Conservation (phyloP, 345 rosid genomes). For the Corchorus olitorius region DNA sequence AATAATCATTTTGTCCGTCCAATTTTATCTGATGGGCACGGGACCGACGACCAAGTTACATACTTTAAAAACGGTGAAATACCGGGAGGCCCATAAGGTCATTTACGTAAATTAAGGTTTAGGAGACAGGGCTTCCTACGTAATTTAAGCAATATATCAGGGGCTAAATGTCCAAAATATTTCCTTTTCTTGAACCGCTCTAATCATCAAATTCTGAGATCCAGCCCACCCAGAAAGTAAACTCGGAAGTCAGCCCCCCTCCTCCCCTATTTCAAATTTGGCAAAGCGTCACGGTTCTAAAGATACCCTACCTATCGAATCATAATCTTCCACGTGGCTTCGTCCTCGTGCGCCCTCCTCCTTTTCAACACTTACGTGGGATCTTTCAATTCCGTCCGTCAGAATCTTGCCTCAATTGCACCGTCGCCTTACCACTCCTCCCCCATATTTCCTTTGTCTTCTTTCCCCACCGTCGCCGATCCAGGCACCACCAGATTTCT, state of each 20-base stretch:
- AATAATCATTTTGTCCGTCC: not conserved
- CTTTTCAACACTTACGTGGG: constrained; percentile 24
- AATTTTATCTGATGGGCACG: not conserved
- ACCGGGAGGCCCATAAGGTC: not conserved
- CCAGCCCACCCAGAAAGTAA: not conserved
- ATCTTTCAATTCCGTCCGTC: constrained; percentile 24
- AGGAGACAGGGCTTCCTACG: not conserved
- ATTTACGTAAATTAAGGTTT: not conserved
- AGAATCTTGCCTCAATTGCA: constrained; percentile 24
- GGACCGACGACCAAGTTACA: not conserved
- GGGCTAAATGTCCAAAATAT: not conserved
- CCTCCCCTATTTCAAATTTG: not conserved
- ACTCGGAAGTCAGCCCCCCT: not conserved
- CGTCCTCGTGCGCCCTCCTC: no score
- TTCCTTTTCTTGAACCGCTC: not conserved
- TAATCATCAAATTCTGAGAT: not conserved
- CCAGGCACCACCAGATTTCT: constrained; percentile 4
- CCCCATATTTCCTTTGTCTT: constrained; percentile 26
- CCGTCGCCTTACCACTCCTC: constrained; percentile 11
- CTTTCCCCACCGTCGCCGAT: constrained; percentile 16
- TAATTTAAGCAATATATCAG: not conserved
- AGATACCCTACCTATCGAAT: constrained; percentile 12
- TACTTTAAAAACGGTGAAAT: not conserved
- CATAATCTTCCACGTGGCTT: constrained; percentile 27
- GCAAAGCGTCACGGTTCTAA: constrained; percentile 18